These are phyloP conservation scores for Ustulina deusta DNA, from an alignment of 2,329 filamentous ascomycete species.

Conservation along the genomic window DNA sequence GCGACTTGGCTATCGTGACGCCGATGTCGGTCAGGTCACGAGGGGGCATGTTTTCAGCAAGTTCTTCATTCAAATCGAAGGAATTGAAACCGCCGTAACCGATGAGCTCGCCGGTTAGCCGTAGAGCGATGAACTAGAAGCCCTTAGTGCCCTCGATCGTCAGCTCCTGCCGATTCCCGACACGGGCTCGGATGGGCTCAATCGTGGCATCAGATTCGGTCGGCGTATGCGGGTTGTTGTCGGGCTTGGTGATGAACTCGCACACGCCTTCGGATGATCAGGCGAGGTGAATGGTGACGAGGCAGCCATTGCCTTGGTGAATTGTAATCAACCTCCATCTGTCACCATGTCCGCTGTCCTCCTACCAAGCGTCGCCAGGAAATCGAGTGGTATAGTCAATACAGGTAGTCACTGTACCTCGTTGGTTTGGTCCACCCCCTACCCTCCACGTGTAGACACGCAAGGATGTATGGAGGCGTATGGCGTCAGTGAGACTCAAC, in stretches of 20 bases:
- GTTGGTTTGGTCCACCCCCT: background rate
- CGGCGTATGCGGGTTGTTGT: constrained; percentile 11
- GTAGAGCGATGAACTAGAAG: constrained; percentile 1
- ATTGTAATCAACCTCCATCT: background rate
- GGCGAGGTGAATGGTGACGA: background rate
- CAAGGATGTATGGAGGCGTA: too few relatives aligned
- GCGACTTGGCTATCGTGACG: constrained; percentile 4
- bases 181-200: background rate
- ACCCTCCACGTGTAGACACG: too few relatives aligned
- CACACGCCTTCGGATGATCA: constrained; percentile 3
- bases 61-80: constrained; percentile 5
- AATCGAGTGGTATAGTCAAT: background rate
- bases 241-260: constrained; percentile 6
- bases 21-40: constrained; percentile 4
- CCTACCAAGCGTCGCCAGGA: too few relatives aligned
- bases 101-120: background rate
- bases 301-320: background rate
- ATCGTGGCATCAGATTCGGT: constrained; percentile 1
- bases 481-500: too few relatives aligned
- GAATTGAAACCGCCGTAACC: constrained; percentile 1
- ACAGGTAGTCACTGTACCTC: background rate
- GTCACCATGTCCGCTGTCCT: too few relatives aligned
- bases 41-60: background rate
- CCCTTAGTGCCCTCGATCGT: background rate
- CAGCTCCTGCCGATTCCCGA: background rate